phyloP scores from a whole-genome alignment of 2,329 filamentous ascomycete genomes.

The Coniella vitis region DNA sequence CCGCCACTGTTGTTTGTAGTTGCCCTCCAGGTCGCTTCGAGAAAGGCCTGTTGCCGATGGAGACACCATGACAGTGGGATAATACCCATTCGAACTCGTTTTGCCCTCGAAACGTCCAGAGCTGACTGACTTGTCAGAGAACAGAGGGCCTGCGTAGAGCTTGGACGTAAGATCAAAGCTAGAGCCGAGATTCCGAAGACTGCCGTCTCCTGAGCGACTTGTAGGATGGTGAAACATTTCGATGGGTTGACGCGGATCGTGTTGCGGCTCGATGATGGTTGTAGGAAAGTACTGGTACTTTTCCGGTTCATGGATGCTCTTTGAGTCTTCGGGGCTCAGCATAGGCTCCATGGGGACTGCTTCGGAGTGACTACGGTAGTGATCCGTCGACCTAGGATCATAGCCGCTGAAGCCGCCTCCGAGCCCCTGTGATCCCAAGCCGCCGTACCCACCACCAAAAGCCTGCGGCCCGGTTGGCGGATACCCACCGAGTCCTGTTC shows the following conservation, averaged over 20 bases:
- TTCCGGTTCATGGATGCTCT: constrained; percentile 41
- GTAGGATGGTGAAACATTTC: constrained; percentile 40
- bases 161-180: constrained; percentile 30
- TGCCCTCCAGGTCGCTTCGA: constrained; percentile 25
- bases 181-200: constrained; percentile 25
- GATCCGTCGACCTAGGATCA: constrained; percentile 31
- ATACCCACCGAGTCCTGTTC: constrained; percentile 51
- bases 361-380: constrained; percentile 40
- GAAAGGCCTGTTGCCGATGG: constrained; percentile 33
- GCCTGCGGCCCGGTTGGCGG: constrained; percentile 28
- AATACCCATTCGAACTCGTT: constrained; percentile 43
- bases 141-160: constrained; percentile 36
- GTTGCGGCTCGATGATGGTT: constrained; percentile 41
- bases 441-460: constrained; percentile 32
- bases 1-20: constrained; percentile 15
- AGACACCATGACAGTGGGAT: constrained; percentile 41
- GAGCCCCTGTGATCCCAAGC: constrained; percentile 33
- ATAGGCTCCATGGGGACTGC: constrained; percentile 45
- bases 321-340: constrained; percentile 45
- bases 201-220: constrained; percentile 26
- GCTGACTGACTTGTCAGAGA: constrained; percentile 27
- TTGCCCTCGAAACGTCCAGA: constrained; percentile 50
- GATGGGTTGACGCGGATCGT: constrained; percentile 36
- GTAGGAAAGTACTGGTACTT: constrained; percentile 50
- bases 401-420: constrained; percentile 32